A percentile compares a stretch with the other conserved stretches of the same genome.
Evolutionary conservation across 495 filamentous ascomycete species (phyloP).

Genomic region (Penicillium flavigenum): DNA sequence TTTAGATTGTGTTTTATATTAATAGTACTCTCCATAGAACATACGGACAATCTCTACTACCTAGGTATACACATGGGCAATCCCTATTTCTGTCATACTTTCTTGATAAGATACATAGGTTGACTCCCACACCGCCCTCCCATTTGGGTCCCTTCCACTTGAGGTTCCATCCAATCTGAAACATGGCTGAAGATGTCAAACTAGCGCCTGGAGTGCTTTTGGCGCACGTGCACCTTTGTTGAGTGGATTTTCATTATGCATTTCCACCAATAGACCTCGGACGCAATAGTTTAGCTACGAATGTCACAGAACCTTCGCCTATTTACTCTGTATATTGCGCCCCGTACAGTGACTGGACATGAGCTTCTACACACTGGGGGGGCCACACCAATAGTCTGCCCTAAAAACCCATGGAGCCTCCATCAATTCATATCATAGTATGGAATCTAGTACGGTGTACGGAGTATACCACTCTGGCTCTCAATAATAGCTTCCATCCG

Average conservation of each 20-base stretch:
- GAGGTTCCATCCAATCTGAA: slow-evolving; percentile 26
- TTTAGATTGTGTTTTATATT: not conserved
- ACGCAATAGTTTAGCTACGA: not conserved
- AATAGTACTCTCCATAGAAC: not conserved
- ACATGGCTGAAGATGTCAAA: slow-evolving; percentile 26
- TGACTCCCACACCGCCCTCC: not conserved
- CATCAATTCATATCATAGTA: no score
- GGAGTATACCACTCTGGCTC: no score
- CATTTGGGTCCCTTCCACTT: not conserved
- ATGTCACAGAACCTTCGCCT: no score
- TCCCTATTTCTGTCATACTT: not conserved
- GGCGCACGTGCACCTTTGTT: not conserved
- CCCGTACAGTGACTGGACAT: no score
- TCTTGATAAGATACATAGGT: no score
- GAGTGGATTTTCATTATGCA: not conserved
- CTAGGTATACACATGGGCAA: not conserved
- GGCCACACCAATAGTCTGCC: no score
- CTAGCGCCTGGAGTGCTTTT: slow-evolving; percentile 22
- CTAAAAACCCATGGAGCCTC: no score
- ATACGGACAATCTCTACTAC: no score
- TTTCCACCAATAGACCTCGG: not conserved
- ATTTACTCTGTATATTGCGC: no score
- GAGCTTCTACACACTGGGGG: no score
- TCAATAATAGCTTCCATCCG: no score
- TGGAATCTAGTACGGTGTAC: no score